phyloP scores from a whole-genome alignment of 108 stramenopile genomes.

The Skeletonema potamos region DNA sequence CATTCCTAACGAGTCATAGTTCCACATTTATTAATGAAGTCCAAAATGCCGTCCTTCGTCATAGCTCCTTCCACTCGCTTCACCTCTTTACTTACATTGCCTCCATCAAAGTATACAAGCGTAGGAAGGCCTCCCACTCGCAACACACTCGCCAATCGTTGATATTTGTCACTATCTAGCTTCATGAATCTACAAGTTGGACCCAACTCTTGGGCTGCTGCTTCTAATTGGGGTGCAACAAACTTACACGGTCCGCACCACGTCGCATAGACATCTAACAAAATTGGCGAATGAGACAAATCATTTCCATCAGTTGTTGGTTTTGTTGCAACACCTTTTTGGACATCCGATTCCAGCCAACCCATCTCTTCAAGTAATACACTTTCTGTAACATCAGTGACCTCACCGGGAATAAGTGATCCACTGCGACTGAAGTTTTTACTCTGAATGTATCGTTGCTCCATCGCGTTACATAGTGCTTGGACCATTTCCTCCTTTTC shows the following conservation, averaged over 20 bases:
- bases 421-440: constrained; percentile 64
- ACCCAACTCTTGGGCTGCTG: constrained; percentile 65
- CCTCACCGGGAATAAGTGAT: constrained; percentile 52
- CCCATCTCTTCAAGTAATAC: constrained; percentile 58
- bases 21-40: constrained; percentile 43
- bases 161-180: constrained; percentile 78
- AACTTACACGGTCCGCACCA: constrained; percentile 93
- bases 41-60: constrained; percentile 62
- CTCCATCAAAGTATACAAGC: constrained; percentile 51
- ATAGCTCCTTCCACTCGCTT: constrained; percentile 80
- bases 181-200: constrained; percentile 69
- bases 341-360: constrained; percentile 23
- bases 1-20: neutral
- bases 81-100: constrained; percentile 43
- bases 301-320: constrained; percentile 5
- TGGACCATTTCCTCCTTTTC: constrained; percentile 81
- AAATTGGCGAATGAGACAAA: constrained; percentile 47
- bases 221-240: constrained; percentile 68
- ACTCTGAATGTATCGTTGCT: constrained; percentile 24
- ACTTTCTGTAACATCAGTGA: constrained; percentile 56
- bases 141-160: constrained; percentile 50
- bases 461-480: constrained; percentile 60
- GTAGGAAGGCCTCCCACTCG: constrained; percentile 55
- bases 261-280: constrained; percentile 86
- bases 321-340: neutral